Evolutionary conservation across 768 basidiomycete genomes (phyloP), one percentile per base, ranked within the genome.

Genomic region (Xerocomus potaroensis): DNA sequence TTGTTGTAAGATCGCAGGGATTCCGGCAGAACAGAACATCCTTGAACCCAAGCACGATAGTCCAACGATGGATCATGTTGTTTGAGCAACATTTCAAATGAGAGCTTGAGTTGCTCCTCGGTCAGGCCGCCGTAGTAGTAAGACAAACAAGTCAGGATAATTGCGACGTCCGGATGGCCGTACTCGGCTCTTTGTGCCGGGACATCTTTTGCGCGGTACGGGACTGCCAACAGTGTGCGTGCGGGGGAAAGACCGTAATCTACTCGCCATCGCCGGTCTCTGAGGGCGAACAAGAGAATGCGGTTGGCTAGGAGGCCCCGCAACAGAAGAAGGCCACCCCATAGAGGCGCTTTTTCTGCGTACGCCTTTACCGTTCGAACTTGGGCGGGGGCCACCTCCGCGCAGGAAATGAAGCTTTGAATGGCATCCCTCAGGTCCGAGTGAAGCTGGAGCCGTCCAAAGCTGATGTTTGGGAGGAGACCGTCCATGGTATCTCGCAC

Each of bases 181-280:
- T 63, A 64, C 32, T 64, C 62, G 23, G 62, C 57, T 14, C 58
- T 42, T 11, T 40, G 47, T 18, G 62, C 41, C 1, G 62, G 62
- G 16, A 53, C 45, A 24, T 64, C 62, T 26, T 64, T 64, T 8
- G 62, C 62, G 9, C 60, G 51, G 40, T 57, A 64, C 2, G 62
- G 62, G 5, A 64, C 62, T 14, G 62, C 62, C 12, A 64, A 50
- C 52, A 51, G 47, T 0, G 62, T 56, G 14, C 47, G 41, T 10
- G 9, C 9, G 4, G 16, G 47, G 16, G 22, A 35, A 31, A 48
- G 47, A 35, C 47, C 62, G 46, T 63, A 64, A 41, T 64, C 59
- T 6, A 64, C 62, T 3, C 62, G 43, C 55, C 55, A 63, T 24
- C 62, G 45, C 6, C 54, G 56, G 23, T 63, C 62, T 32, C 43